Conservation (phyloP, 2,329 filamentous ascomycete species). For the Diaporthe velutina region DNA sequence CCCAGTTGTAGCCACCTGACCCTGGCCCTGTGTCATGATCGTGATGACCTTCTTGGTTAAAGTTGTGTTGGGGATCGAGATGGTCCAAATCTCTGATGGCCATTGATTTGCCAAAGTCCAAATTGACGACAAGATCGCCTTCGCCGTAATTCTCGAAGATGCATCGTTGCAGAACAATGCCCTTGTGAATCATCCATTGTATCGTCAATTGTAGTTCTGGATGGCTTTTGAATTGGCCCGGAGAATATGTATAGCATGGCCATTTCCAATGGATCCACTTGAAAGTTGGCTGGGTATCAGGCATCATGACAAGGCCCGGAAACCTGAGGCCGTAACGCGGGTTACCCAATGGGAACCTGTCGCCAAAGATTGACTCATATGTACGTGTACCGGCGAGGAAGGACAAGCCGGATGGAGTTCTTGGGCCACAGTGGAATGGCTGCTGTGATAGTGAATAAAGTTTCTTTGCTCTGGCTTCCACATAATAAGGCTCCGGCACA, state of each 20-base stretch:
- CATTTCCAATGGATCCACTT: slow-evolving; percentile 30
- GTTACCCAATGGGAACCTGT: no score
- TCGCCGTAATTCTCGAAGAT: not conserved
- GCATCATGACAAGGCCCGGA: not conserved
- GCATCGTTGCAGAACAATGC: not conserved
- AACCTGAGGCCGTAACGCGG: not conserved
- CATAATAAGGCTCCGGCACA: not conserved
- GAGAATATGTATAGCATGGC: not conserved
- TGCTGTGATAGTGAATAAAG: not conserved
- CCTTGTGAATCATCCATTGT: not conserved
- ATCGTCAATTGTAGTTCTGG: not conserved
- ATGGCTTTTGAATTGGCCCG: not conserved
- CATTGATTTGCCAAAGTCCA: not conserved
- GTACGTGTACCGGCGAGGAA: no score
- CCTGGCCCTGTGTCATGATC: not conserved
- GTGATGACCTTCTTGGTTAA: not conserved
- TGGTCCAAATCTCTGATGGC: not conserved
- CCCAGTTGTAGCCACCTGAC: not conserved
- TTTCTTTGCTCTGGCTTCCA: not conserved
- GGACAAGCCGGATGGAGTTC: no score
- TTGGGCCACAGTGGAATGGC: not conserved
- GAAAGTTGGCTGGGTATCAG: not conserved
- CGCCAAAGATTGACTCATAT: no score
- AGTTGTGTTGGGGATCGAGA: not conserved
- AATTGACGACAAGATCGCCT: not conserved